Evolutionary conservation across 495 filamentous ascomycete genomes (phyloP), one percentile per base, ranked within the genome.

Genomic region (Penicillium maclennaniae): DNA sequence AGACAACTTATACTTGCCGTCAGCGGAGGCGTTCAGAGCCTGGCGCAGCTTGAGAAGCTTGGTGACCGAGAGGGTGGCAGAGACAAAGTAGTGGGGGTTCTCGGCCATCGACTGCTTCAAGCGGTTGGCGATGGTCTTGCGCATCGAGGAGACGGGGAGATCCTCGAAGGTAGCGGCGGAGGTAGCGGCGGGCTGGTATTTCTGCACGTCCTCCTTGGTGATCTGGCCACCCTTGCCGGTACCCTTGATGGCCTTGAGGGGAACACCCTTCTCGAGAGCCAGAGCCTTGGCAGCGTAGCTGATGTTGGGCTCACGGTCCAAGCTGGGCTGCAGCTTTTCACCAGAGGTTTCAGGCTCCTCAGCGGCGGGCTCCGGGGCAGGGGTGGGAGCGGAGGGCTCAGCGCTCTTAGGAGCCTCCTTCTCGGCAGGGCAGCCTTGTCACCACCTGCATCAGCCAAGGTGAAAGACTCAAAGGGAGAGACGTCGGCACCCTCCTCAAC

Each of bases 61-160:
- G 63, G 78, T 79, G 44, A 97, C 93, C 27, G 92, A 97, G 60
- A 97, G 79, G 45, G 82, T 81, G 53, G 87, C 82, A 58, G 87
- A 86, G 61, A 99, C 93, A 68, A 93, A 99, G 83, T 96, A 99
- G 78, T 97, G 95, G 37, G 95, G 95, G 79, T 95, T 97, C 75
- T 95, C 86, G 60, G 85, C 81, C 69, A 87, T 77, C 17, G 92
- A 97, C 72, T 96, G 83, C 66, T 87, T 87, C 17, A 99, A 87
- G 59, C 95, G 90, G 68, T 67, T 81, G 66, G 95, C 95, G 62
- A 99, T 99, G 51, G 88, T 91, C 84, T 96, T 97, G 78, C 95
- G 93, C 93, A 99, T 99, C 58, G 84, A 86, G 63, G 80, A 86
- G 55, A 89, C 83, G 47, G 90, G 89, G 54, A 83, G 86, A 64